phyloP scores from a whole-genome alignment of 352 stramenopile species.

The Pythium angustatum region DNA sequence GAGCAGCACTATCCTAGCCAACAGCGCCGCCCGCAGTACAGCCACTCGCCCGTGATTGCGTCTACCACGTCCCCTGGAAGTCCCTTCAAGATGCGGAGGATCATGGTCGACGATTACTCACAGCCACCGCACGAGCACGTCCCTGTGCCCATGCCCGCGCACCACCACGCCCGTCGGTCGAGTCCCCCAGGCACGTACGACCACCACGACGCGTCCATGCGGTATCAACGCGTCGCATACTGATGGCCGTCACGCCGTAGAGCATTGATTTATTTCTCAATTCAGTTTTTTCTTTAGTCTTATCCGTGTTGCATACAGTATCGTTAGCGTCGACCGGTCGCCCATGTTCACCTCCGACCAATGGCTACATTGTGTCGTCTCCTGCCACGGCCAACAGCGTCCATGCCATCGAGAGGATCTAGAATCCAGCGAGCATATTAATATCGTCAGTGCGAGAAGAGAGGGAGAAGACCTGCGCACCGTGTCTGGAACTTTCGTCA shows the following conservation, averaged over 20 bases:
- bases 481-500: not conserved
- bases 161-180: slow-evolving; percentile 5
- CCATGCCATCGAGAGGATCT: too few species aligned
- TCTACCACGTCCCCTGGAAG: slow-evolving; percentile 6
- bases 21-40: not conserved
- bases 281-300: slow-evolving; percentile 4
- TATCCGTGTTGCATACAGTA: not conserved
- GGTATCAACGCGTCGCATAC: slow-evolving; percentile 28
- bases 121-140: slow-evolving; percentile 3
- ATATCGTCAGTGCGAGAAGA: too few species aligned
- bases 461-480: not conserved
- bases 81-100: slow-evolving; percentile 23
- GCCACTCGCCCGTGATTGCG: not conserved
- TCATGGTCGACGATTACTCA: slow-evolving; percentile 22
- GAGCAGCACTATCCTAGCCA: not conserved
- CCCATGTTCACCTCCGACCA: too few species aligned
- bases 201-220: slow-evolving; percentile 24
- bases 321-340: too few species aligned
- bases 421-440: too few species aligned
- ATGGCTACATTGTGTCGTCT: too few species aligned
- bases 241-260: too few species aligned
- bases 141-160: not conserved
- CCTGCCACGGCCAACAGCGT: too few species aligned
- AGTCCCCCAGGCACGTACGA: slow-evolving; percentile 17
- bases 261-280: slow-evolving; percentile 9